These are phyloP conservation scores for Coprinopsis cinerea DNA, from an alignment of 768 basidiomycete genomes.

Conservation along the genomic window DNA sequence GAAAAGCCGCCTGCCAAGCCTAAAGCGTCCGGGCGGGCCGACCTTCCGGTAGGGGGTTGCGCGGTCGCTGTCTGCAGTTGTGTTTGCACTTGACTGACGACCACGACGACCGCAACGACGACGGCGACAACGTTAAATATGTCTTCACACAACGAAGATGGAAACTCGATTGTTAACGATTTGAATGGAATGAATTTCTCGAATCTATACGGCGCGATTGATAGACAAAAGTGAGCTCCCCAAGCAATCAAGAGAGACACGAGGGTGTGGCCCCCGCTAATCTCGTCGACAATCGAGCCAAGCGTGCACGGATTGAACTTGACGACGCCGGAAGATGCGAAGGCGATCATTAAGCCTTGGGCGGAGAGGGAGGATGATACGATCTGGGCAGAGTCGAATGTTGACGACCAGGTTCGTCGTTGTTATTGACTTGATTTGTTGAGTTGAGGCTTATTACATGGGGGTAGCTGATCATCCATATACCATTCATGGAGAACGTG, in stretches of 20 bases:
- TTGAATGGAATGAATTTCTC: constrained; percentile 42
- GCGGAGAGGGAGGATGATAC: constrained; percentile 63
- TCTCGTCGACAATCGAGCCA: constrained; percentile 23
- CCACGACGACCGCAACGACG: background rate
- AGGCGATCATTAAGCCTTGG: constrained; percentile 77
- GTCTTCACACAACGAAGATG: background rate
- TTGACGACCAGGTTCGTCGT: constrained; percentile 72
- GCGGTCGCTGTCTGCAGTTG: background rate
- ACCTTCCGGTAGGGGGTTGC: too few species aligned
- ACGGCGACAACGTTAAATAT: too few species aligned
- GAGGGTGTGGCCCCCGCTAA: constrained; percentile 8
- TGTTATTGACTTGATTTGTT: background rate
- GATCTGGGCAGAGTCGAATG: constrained; percentile 68
- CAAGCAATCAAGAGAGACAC: background rate
- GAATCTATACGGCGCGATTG: constrained; percentile 55
- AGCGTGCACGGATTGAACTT: constrained; percentile 82
- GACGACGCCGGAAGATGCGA: constrained; percentile 75
- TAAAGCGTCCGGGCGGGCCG: too few species aligned
- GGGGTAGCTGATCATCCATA: constrained; percentile 66
- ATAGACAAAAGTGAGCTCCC: constrained; percentile 57
- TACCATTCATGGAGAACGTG: constrained; percentile 78
- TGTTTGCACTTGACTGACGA: too few species aligned
- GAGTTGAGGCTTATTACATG: constrained; percentile 6
- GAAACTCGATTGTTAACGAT: constrained; percentile 33
- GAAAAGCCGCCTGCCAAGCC: background rate